Percentiles rank a stretch among this genome's conserved stretches.
Evolutionary conservation across 306 rosid genomes (phyloP).

Genomic region (Nissolia schottii): DNA sequence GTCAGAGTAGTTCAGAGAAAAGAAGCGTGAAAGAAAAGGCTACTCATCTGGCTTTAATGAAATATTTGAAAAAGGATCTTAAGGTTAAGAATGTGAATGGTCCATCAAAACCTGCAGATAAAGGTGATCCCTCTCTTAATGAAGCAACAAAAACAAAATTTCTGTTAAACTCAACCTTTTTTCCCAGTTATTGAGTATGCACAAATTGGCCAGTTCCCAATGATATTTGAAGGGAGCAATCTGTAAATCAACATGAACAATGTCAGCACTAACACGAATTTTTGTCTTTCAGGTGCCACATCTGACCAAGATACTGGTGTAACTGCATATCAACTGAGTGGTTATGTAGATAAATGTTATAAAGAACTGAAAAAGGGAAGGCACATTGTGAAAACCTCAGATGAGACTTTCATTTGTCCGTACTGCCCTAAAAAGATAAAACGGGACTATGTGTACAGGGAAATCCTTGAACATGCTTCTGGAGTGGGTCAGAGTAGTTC

Average conservation of each 20-base stretch:
- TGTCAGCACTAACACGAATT: not conserved
- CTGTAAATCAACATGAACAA: not conserved
- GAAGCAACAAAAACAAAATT: not conserved
- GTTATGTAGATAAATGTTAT: constrained; percentile 40
- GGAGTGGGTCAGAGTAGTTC: constrained; percentile 87
- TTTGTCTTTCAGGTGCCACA: constrained; percentile 38
- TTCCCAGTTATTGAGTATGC: not conserved
- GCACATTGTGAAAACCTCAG: constrained; percentile 49
- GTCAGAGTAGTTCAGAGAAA: constrained; percentile 73
- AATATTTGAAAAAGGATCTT: constrained; percentile 62
- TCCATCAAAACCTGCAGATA: constrained; percentile 43
- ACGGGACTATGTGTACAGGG: constrained; percentile 55
- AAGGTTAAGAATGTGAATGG: constrained; percentile 30
- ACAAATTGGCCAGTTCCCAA: constrained; percentile 1
- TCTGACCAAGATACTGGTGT: constrained; percentile 46
- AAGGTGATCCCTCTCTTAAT: constrained; percentile 41
- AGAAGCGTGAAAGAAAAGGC: constrained; percentile 72
- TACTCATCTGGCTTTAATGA: constrained; percentile 71
- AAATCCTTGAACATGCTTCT: constrained; percentile 86
- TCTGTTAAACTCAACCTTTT: not conserved
- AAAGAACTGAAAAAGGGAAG: constrained; percentile 67
- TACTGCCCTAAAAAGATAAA: constrained; percentile 70
- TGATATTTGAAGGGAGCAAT: not conserved
- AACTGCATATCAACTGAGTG: constrained; percentile 51
- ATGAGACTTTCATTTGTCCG: constrained; percentile 68